phyloP scores from a whole-genome alignment of 495 filamentous ascomycete species.

The Cercophora samala region DNA sequence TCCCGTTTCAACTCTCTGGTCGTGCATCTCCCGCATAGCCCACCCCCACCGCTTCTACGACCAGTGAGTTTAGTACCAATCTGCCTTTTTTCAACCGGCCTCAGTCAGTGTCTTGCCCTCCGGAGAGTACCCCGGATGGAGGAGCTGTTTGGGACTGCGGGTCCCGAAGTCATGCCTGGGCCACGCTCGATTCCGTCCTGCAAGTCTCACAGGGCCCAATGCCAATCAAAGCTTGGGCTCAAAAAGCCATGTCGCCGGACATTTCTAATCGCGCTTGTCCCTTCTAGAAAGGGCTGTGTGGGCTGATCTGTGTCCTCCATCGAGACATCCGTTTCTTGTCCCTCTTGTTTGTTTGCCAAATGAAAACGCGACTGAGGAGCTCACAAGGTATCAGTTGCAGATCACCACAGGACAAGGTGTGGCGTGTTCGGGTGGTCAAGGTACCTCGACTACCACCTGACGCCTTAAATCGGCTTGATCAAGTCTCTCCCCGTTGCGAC shows the following conservation, averaged over 20 bases:
- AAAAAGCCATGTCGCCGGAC: neutral
- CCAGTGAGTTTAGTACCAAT: neutral
- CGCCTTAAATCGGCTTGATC: neutral
- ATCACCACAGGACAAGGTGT: neutral
- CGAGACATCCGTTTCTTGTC: neutral
- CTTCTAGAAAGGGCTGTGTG: neutral
- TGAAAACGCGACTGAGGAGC: neutral
- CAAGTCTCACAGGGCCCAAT: constrained; percentile 3
- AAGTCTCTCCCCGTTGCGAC: constrained; percentile 7
- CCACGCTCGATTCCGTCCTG: constrained; percentile 6
- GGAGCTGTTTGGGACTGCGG: neutral
- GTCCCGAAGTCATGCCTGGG: neutral
- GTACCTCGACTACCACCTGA: neutral
- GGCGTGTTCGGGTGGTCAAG: neutral
- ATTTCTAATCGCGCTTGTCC: constrained; percentile 1
- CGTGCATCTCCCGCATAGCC: neutral
- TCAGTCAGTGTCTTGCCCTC: neutral
- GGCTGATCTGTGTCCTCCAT: neutral
- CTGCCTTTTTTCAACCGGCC: too few species aligned
- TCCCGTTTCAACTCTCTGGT: neutral
- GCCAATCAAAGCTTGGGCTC: neutral
- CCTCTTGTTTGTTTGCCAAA: neutral
- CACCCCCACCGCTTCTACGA: neutral
- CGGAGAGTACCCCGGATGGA: neutral
- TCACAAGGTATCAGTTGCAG: neutral